Percentiles rank a stretch among this genome's conserved stretches.
phyloP scores from a whole-genome alignment of 495 filamentous ascomycete species.

The Aspergillus avenaceus region DNA sequence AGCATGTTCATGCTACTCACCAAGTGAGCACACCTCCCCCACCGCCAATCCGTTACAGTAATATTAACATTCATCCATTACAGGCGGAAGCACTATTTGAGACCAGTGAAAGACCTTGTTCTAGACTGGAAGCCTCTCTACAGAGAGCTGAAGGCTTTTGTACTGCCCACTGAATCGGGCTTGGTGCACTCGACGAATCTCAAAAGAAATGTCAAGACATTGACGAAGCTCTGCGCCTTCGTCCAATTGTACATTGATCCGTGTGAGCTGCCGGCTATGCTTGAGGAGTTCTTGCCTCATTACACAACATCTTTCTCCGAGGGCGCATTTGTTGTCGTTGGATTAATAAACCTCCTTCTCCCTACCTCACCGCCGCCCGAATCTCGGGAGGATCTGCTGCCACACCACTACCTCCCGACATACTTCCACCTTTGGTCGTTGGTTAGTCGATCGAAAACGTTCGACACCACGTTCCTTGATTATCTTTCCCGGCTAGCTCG shows the following conservation, averaged over 20 bases:
- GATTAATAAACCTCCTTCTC: constrained; percentile 78
- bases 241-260: constrained; percentile 91
- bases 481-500: constrained; percentile 80
- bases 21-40: constrained; percentile 55
- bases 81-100: constrained; percentile 93
- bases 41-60: background rate
- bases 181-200: constrained; percentile 58
- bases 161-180: constrained; percentile 76
- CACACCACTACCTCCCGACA: constrained; percentile 80
- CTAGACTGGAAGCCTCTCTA: constrained; percentile 92
- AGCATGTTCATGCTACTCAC: constrained; percentile 95
- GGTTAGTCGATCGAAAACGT: constrained; percentile 80
- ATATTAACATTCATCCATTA: constrained; percentile 30
- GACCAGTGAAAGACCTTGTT: constrained; percentile 78
- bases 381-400: constrained; percentile 65
- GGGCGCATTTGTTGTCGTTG: constrained; percentile 82
- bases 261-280: constrained; percentile 73
- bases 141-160: constrained; percentile 84
- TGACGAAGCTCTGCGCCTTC: constrained; percentile 85
- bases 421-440: constrained; percentile 97
- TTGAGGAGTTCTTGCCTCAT: constrained; percentile 93
- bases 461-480: constrained; percentile 85
- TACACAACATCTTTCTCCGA: constrained; percentile 91
- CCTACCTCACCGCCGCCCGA: constrained; percentile 77
- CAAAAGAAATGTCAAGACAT: constrained; percentile 65